These are phyloP conservation scores for Poterioochromonas sp. DNA, from an alignment of 352 stramenopile species.

Conservation along the genomic window DNA sequence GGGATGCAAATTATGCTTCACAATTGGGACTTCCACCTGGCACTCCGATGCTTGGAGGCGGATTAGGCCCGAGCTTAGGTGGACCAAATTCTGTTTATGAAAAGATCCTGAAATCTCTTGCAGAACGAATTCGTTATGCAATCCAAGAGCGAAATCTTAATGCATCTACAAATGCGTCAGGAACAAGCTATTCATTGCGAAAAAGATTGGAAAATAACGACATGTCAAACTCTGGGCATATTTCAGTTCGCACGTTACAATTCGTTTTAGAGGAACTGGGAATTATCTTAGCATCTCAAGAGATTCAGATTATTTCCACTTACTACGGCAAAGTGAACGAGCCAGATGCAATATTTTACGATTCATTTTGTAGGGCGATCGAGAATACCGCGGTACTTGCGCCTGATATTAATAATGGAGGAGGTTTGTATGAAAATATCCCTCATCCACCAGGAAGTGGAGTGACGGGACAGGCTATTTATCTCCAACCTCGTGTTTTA, in stretches of 20 bases:
- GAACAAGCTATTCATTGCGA: background rate
- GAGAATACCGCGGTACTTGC: background rate
- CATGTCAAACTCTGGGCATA: background rate
- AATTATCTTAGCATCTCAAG: background rate
- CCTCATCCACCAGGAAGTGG: background rate
- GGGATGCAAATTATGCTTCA: too few species aligned
- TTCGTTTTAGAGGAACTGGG: background rate
- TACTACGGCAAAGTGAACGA: background rate
- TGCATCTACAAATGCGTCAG: background rate
- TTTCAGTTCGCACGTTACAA: background rate
- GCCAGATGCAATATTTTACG: slow-evolving; percentile 17
- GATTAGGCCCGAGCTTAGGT: background rate
- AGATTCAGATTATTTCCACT: background rate
- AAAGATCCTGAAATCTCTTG: background rate
- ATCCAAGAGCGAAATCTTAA: background rate
- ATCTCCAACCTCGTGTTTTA: slow-evolving; percentile 12
- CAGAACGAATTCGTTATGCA: background rate
- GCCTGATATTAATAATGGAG: too few species aligned
- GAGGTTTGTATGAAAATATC: too few species aligned
- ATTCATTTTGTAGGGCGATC: slow-evolving; percentile 7
- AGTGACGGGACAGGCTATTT: background rate
- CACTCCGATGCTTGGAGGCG: background rate
- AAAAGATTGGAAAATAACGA: slow-evolving; percentile 3
- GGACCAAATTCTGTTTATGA: background rate
- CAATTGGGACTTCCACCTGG: too few species aligned